Evolutionary conservation across 768 basidiomycete species (phyloP), one percentile per base, ranked within the genome.

Genomic region (Kwoniella sp.): DNA sequence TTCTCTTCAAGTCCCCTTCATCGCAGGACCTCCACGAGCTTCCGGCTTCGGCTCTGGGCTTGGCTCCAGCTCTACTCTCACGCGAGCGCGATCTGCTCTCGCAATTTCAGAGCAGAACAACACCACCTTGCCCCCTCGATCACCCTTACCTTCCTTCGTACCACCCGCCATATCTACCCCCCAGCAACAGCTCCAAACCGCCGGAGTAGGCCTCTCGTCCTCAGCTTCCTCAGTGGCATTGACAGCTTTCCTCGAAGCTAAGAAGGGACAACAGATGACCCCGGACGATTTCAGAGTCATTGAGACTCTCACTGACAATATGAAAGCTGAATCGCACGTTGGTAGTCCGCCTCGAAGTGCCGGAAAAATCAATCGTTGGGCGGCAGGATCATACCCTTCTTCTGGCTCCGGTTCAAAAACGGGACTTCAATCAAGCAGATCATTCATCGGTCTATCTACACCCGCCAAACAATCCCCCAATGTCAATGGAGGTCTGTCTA

Each of bases 201-300:
- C n/a, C 36, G 48, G 46, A 24, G 29, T 47, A 33, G 47, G 37
- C 21, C 13, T 49, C 27, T 49, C 63, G 6, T 40, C 68, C 3
- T 69, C 73, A 17, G 70, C 72, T 2, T 67, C 70, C 1, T 65
- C 65, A 10, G 55, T 55, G 2, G 73, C 73, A 5, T 58, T 74
- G 3, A 60, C 67, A 3, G 70, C 73, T 7, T 74, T 72, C 58
- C 44, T 74, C 3, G 68, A 69, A 27, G 73, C 68, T 25, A 74
- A 74, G 44, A 62, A 63, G 30, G 70, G 70, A 1, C 66, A 71
- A 52, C 55, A 48, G 17, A 67, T 73, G 47, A 55, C 61, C 17
- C 21, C 58, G 1, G 65, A 76, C n/a, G 74, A 76, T n/a, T 55
- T 73, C 29, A 36, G 47, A 30, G 64, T 71, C 12, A 67, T 76